These are phyloP conservation scores for Cutaneotrichosporon cyanovorans DNA, from an alignment of 1,284 basidiomycete genomes.

Conservation along the genomic window DNA sequence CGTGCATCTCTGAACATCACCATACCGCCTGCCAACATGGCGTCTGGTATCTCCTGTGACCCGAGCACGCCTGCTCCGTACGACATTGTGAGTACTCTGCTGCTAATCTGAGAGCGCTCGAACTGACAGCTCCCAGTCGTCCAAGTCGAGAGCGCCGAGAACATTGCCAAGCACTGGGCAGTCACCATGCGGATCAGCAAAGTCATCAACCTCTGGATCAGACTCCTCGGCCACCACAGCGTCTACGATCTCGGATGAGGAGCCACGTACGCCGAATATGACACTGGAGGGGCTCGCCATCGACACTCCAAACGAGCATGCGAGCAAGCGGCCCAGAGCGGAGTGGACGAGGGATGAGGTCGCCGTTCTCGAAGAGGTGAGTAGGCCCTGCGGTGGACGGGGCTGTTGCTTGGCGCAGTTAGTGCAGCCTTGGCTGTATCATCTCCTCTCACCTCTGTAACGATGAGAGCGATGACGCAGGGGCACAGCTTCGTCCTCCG, in stretches of 20 bases:
- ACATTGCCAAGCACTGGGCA: too few relatives aligned
- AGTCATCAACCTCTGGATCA: background rate
- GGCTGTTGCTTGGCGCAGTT: too few relatives aligned
- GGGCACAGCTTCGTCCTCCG: too few relatives aligned
- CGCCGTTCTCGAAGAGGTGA: constrained; percentile 30
- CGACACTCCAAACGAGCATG: background rate
- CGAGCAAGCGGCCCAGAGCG: constrained; percentile 15
- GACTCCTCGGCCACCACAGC: background rate
- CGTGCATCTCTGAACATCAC: constrained; percentile 4
- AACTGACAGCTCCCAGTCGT: too few relatives aligned
- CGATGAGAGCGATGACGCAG: too few relatives aligned
- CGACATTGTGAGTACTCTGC: background rate
- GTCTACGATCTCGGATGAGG: background rate
- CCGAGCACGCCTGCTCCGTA: constrained; percentile 9
- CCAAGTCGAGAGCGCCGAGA: too few relatives aligned
- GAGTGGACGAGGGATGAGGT: constrained; percentile 36
- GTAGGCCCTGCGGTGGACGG: constrained; percentile 7
- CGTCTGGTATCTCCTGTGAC: background rate
- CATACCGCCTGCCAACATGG: background rate
- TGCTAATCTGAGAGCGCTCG: background rate
- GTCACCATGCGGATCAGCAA: too few relatives aligned
- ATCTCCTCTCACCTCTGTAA: too few relatives aligned
- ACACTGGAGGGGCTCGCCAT: constrained; percentile 1
- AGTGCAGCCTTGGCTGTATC: too few relatives aligned
- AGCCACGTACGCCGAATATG: constrained; percentile 4